These are phyloP conservation scores for Ceratocystis colombiana DNA, from an alignment of 2,329 filamentous ascomycete species.

Conservation along the genomic window DNA sequence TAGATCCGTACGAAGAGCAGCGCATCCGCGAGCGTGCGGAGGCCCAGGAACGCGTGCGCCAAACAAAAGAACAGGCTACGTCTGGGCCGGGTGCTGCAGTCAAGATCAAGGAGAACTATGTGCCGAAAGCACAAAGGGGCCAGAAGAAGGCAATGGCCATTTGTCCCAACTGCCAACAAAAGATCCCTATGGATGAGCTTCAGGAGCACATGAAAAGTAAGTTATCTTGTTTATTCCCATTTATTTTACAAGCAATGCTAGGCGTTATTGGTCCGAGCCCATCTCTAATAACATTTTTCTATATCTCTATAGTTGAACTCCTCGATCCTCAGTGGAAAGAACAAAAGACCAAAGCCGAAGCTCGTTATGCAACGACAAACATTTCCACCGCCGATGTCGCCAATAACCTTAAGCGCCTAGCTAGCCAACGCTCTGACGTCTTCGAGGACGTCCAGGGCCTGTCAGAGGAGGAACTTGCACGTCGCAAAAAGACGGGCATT, in stretches of 20 bases:
- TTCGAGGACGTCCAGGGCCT: constrained; percentile 67
- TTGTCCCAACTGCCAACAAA: constrained; percentile 88
- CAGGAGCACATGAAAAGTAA: constrained; percentile 84
- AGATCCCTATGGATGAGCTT: constrained; percentile 76
- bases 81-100: constrained; percentile 61
- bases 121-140: constrained; percentile 69
- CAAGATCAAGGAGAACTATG: constrained; percentile 89
- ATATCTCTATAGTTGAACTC: constrained; percentile 57
- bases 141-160: constrained; percentile 61
- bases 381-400: constrained; percentile 78
- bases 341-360: constrained; percentile 80
- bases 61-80: constrained; percentile 58
- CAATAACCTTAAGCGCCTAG: constrained; percentile 89
- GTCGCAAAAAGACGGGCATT: constrained; percentile 63
- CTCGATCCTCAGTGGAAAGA: constrained; percentile 94
- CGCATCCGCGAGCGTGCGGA: constrained; percentile 54
- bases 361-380: constrained; percentile 75
- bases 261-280: neutral
- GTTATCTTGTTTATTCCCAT: constrained; percentile 28
- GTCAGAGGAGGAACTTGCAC: constrained; percentile 61
- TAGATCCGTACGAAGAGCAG: constrained; percentile 39
- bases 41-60: constrained; percentile 55
- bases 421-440: constrained; percentile 76
- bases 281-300: constrained; percentile 32
- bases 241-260: neutral